Base-by-base conservation (phyloP, 306 rosid genomes). In the Morella rubra region DNA sequence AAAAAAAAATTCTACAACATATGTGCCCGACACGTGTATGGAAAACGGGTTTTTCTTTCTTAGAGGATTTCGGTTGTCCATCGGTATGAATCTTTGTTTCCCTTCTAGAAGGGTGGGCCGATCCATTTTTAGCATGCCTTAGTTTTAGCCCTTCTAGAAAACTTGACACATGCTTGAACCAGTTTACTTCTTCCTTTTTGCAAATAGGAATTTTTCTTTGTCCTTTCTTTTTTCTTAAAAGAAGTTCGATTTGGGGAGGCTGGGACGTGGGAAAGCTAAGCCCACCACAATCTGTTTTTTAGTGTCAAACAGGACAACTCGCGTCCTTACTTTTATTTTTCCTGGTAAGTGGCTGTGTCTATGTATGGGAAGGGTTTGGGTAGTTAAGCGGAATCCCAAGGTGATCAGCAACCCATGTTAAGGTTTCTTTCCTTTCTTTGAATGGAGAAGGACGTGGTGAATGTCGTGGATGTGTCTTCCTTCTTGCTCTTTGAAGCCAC, bases 401-500 rank as follows among this genome's bases (percentile, higher is more conserved):
- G 3, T 32, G 37, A 32, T 32, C 37, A 4, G 5, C 37, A 19
- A 59, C 13, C 14, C 27, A 59, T 59, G 37, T 5, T 32, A 32
- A 32, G 37, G 37, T 58, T 58, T 58, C 40, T 56, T 56, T 22
- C 15, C 22, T 41, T 44, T 24, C 32, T 22, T 58, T 20, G 37
- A 14, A 12, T 20, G 7, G 13, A 27, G 16, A 85, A 79, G 89
- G 83, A 79, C 7, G 22, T 44, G 73, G 75, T 64, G 78, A 52
- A 56, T 20, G 13, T 24, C 68, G 22, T 67, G 55, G 89, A 89
- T 50, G 76, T 85, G 2, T 88, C 93, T 61, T 80, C 84, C 16
- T 83, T 77, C 83, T 73, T 87, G 44, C 85, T 77, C 24, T 83
- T 91, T 51, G 99, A 95, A 84, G 97, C 87, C 1, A 80, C 83